phyloP scores from a whole-genome alignment of 169 alveolate genomes.

The Cryptosporidium andersoni region DNA sequence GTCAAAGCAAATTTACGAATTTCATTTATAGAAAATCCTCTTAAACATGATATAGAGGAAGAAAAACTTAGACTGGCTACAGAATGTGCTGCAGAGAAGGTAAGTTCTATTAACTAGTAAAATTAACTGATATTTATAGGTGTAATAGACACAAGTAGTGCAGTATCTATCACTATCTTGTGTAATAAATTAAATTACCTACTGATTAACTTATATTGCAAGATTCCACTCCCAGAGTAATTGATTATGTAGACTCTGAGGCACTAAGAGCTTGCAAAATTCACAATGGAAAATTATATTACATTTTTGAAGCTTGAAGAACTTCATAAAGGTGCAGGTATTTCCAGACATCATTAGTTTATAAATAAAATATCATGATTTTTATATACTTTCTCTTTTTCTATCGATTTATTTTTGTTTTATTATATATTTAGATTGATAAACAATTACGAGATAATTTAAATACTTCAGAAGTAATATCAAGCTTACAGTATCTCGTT shows the following conservation, averaged over 20 bases:
- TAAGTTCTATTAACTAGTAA: constrained; percentile 77
- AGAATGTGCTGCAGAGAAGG: constrained; percentile 76
- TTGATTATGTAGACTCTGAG: constrained; percentile 71
- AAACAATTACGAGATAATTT: constrained; percentile 86
- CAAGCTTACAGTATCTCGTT: constrained; percentile 77
- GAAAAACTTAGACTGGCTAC: constrained; percentile 75
- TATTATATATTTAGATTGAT: constrained; percentile 75
- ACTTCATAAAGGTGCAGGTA: not conserved
- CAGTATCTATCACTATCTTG: not conserved
- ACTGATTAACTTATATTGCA: constrained; percentile 15
- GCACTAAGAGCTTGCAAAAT: constrained; percentile 54
- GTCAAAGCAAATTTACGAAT: constrained; percentile 85
- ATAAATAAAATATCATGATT: not conserved
- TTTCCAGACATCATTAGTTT: not conserved
- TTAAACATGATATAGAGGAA: constrained; percentile 82
- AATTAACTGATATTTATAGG: not conserved
- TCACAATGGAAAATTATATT: constrained; percentile 5
- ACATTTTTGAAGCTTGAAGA: constrained; percentile 30
- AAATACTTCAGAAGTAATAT: constrained; percentile 87
- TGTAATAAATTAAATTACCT: not conserved
- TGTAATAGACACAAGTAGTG: not conserved
- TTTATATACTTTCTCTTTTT: not conserved
- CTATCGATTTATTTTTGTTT: not conserved
- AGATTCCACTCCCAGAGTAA: constrained; percentile 78
- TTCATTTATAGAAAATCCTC: constrained; percentile 72